Evolutionary conservation across 345 rosid genomes (phyloP).

Genomic region (Salix brachista): DNA sequence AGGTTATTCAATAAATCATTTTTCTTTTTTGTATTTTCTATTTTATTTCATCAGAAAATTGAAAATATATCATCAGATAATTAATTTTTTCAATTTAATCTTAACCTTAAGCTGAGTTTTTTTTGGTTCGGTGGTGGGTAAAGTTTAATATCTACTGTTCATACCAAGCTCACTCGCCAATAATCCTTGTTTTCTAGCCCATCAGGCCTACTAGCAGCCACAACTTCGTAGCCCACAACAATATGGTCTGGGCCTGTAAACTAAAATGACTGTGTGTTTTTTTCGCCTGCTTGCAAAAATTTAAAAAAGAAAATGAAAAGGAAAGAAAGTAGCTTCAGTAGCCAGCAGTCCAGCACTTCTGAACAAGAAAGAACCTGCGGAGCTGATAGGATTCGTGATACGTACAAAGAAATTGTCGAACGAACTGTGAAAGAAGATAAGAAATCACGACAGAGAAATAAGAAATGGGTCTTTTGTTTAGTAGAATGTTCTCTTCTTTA

Average conservation of each 20-base stretch:
- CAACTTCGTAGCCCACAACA: not conserved
- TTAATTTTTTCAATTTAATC: no score
- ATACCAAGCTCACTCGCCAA: no score
- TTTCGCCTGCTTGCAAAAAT: not conserved
- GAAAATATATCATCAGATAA: no score
- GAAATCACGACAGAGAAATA: not conserved
- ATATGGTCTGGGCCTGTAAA: no score
- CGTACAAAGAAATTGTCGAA: not conserved
- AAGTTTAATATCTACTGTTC: no score
- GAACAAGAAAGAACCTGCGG: not conserved
- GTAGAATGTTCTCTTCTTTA: slow-evolving; percentile 70
- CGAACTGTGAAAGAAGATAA: not conserved
- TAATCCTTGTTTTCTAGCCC: not conserved
- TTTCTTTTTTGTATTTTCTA: no score
- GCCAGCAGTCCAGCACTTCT: no score
- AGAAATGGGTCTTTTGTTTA: slow-evolving; percentile 69
- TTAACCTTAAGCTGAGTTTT: no score
- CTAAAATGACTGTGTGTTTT: no score
- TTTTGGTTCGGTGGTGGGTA: no score
- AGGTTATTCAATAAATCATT: no score
- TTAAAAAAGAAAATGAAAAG: not conserved
- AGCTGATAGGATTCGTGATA: not conserved
- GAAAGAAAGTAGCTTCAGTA: not conserved
- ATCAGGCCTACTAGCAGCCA: not conserved
- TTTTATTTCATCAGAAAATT: no score